Evolutionary conservation across 2,329 filamentous ascomycete species (phyloP), one percentile per base, ranked within the genome.

Genomic region (Achaetomium macrosporum): DNA sequence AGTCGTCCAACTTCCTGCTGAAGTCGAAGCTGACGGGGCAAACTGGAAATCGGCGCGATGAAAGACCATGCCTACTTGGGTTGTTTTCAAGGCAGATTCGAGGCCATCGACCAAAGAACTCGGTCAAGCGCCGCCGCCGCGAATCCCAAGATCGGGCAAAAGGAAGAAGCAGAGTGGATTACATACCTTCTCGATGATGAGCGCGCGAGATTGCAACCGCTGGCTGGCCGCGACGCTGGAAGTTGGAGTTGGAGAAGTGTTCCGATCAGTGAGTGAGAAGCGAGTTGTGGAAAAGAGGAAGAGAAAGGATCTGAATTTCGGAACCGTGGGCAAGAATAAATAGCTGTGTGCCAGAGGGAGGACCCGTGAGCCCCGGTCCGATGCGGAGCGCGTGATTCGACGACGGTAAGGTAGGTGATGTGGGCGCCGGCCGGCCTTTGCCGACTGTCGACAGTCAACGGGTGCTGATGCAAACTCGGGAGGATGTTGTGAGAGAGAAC

Each of bases 401-500:
- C 43, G 50, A 20, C 44, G 39, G 44, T 36, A 37, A 52, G 50
- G 30, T 47, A 39, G 39, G 15, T n/a, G 39, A 47, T 17, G n/a
- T 2, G 30, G 45, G 47, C 44, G 41, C 45, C n/a, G 31, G 51
- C 30, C 19, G 47, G 51, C 42, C 47, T 45, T 41, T 44, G 50
- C 37, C 25, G 25, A 25, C 25, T 7, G 25, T 25, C 25, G 25
- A 25, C 25, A 25, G 47, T 49, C n/a, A 33, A 48, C 29, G 12
- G 17, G 12, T 15, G 20, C 17, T 33, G 29, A 12, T 42, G 19
- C 15, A 33, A 29, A 13, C 30, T 15, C 5, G 37, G 8, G 41
- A 46, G 17, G 19, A 2, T 1, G 19, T 13, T 5, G 33, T 20
- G 16, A 13, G 7, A 9, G 19, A 20, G n/a, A n/a, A 2, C 30